Evolutionary conservation across 371 early-diverging fungal genomes (phyloP).

Genomic region (Lichtheimia ramosa): DNA sequence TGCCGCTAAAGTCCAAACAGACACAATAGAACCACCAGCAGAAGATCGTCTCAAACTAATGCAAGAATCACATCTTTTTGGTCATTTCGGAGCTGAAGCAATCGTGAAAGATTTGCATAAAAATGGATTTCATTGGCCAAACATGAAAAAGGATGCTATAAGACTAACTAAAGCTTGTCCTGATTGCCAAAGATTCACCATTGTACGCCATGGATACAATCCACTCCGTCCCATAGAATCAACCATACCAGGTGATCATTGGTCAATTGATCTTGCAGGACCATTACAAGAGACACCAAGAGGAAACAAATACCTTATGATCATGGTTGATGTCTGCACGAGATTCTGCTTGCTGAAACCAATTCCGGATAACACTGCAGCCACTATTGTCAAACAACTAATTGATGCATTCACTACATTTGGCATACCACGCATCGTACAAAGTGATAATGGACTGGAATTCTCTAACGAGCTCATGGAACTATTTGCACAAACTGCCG

Average conservation of each 20-base stretch:
- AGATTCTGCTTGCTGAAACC: constrained; percentile 17
- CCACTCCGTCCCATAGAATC: constrained; percentile 13
- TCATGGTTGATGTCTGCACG: constrained; percentile 26
- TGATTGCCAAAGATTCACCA: constrained; percentile 14
- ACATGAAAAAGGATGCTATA: constrained; percentile 14
- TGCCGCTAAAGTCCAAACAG: background rate
- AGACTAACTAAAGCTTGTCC: constrained; percentile 7
- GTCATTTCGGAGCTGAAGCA: constrained; percentile 19
- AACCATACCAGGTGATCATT: constrained; percentile 14
- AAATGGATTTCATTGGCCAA: constrained; percentile 12
- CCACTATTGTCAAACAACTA: constrained; percentile 18
- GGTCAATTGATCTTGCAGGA: constrained; percentile 14
- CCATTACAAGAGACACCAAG: background rate
- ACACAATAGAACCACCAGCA: background rate
- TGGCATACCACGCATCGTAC: constrained; percentile 7
- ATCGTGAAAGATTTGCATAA: constrained; percentile 8
- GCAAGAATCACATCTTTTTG: constrained; percentile 10
- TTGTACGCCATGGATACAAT: constrained; percentile 10
- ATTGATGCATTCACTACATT: constrained; percentile 22
- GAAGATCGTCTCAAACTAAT: constrained; percentile 2
- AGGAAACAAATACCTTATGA: constrained; percentile 17
- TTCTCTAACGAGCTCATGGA: constrained; percentile 17
- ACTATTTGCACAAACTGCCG: background rate
- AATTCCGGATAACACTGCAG: background rate
- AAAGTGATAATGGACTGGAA: constrained; percentile 26